Evolutionary conservation across 257 asterid genomes (phyloP).

Genomic region (Nicotiana sylvestris): DNA sequence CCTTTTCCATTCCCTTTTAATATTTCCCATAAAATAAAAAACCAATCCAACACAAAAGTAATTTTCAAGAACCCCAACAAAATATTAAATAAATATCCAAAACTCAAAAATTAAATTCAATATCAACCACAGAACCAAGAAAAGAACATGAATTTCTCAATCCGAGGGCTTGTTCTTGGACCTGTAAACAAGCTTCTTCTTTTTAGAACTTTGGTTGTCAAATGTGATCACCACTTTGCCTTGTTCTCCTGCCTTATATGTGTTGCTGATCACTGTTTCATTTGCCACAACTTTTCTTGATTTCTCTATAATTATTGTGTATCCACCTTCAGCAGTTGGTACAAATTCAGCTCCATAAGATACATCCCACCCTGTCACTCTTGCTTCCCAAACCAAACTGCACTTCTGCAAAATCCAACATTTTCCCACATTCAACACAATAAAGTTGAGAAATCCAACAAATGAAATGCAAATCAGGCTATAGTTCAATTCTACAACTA

Average conservation of each 20-base stretch:
- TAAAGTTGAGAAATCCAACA: not conserved
- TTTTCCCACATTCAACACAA: not conserved
- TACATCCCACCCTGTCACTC: slow-evolving; percentile 85
- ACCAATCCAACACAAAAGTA: slow-evolving; percentile 20
- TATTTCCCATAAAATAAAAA: slow-evolving; percentile 39
- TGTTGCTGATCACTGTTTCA: slow-evolving; percentile 59
- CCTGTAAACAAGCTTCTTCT: slow-evolving; percentile 89
- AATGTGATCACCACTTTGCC: slow-evolving; percentile 83
- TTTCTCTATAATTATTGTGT: slow-evolving; percentile 78
- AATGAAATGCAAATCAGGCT: not conserved
- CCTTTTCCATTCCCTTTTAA: slow-evolving; percentile 11
- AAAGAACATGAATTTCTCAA: slow-evolving; percentile 19
- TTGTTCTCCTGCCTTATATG: slow-evolving; percentile 58
- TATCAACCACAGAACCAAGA: slow-evolving; percentile 32
- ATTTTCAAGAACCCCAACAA: slow-evolving; percentile 25
- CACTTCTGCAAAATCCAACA: slow-evolving; percentile 39
- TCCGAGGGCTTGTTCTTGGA: slow-evolving; percentile 70
- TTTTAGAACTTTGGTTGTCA: slow-evolving; percentile 82
- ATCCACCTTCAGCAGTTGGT: slow-evolving; percentile 70
- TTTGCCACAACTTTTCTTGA: slow-evolving; percentile 62
- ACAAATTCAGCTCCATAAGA: slow-evolving; percentile 85
- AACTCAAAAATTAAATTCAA: slow-evolving; percentile 30
- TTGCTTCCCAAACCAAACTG: slow-evolving; percentile 74
- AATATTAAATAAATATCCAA: slow-evolving; percentile 33
- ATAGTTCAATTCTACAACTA: not conserved